A percentile compares a stretch with the other conserved stretches of the same genome.
Evolutionary conservation across 768 basidiomycete genomes (phyloP).

Genomic region (Mycena galericulata): DNA sequence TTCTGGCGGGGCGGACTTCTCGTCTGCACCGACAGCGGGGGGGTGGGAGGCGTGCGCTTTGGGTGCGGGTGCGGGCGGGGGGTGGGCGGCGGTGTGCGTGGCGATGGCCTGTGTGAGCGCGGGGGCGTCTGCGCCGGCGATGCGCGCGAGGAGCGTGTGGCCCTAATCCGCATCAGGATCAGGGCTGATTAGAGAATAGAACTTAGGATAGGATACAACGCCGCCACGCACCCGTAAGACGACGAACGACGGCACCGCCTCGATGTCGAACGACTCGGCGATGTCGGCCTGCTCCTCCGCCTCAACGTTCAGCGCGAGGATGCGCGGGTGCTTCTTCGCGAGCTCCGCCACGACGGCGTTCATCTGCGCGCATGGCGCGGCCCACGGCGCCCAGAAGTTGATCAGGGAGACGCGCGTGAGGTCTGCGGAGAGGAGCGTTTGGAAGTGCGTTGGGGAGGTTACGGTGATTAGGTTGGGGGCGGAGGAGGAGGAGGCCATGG

Average conservation of each 20-base stretch:
- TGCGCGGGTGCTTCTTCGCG: slow-evolving; percentile 73
- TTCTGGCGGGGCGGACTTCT: neutral
- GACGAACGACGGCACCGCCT: slow-evolving; percentile 88
- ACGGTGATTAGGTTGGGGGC: slow-evolving; percentile 52
- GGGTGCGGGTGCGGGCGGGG: neutral
- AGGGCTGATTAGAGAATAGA: no score
- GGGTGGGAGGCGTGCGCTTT: slow-evolving; percentile 48
- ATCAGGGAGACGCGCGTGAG: slow-evolving; percentile 86
- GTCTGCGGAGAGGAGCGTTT: slow-evolving; percentile 78
- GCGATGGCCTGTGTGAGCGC: slow-evolving; percentile 71
- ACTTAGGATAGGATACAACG: no score
- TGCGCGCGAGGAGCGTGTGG: slow-evolving; percentile 71
- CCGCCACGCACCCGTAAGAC: slow-evolving; percentile 74
- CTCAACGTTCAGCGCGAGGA: slow-evolving; percentile 88
- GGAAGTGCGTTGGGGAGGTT: slow-evolving; percentile 77
- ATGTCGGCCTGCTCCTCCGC: slow-evolving; percentile 87
- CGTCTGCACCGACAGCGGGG: no score
- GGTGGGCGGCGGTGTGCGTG: slow-evolving; percentile 60
- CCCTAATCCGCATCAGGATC: neutral
- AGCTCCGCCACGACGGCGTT: slow-evolving; percentile 82
- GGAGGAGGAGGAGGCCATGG: slow-evolving; percentile 6
- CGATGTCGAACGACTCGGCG: slow-evolving; percentile 91
- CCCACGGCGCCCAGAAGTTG: slow-evolving; percentile 96
- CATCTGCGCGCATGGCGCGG: slow-evolving; percentile 91
- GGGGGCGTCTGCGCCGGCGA: slow-evolving; percentile 84